Evolutionary conservation across 805 yeast genomes (phyloP), one percentile per base, ranked within the genome.

Genomic region (Monosporozyma unispora): DNA sequence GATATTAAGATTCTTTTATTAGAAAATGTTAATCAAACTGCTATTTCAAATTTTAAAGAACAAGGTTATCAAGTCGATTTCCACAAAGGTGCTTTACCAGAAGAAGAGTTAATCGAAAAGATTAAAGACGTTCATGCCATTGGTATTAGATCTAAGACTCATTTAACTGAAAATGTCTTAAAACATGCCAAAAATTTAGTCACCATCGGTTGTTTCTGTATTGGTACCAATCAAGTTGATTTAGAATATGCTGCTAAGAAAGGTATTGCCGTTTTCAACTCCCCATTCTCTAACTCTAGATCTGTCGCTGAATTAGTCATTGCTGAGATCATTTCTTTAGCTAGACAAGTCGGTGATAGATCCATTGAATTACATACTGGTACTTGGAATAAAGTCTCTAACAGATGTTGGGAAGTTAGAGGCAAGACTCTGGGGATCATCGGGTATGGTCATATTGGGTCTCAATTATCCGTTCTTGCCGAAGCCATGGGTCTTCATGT

Each of bases 1-100:
- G 99, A 93, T 65, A 84, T 91, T 72, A 91, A 90, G 73, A 86
- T 93, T 53, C 74, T 93, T 59, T 71, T 93, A 56, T 75, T 93
- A 55, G 99, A 93, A 72, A 93, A 93, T 63, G 96, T 93, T 60
- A 93, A 93, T 67, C 77, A 79, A 69, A 88, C 97, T 46, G 99
- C 99, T 46, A 79, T 93, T 57, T 80, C 82, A 47, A 88, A 89
- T 55, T 84, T 93, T 71, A 76, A 74, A 52, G 77, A 76, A 48
- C 97, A 93, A 75, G 99, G 99, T 51, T 93, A 93, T 75, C 98
- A 93, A 73, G 96, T 93, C 48, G 99, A 93, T 68, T 87, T 87
- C 70, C 80, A 83, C 75, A 90, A 88, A 75, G 74, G 90, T 49
- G 87, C 96, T 5, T 73, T 93, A 60, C 83, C 87, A 22, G 98